phyloP scores from a whole-genome alignment of 768 basidiomycete genomes.

The Boletus rubropictus region DNA sequence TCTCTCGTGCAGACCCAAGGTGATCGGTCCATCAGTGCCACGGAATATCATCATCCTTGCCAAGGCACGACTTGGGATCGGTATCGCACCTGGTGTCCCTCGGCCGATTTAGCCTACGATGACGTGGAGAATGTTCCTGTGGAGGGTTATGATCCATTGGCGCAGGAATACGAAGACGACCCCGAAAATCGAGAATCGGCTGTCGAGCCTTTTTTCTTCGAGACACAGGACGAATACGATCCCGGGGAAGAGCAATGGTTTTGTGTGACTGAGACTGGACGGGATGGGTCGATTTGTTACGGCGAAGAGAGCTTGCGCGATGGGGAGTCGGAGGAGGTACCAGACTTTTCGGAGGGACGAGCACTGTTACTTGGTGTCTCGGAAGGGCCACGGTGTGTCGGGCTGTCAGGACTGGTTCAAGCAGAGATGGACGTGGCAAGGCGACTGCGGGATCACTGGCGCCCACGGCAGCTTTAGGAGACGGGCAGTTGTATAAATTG shows the following conservation, averaged over 20 bases:
- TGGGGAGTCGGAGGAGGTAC: background rate
- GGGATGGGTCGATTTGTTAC: background rate
- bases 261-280: background rate
- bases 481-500: background rate
- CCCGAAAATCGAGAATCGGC: background rate
- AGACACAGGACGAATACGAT: background rate
- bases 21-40: background rate
- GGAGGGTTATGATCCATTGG: conserved; percentile 3
- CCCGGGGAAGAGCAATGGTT: background rate
- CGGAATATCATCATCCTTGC: background rate
- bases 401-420: conserved; percentile 31
- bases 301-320: background rate
- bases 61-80: conserved; percentile 1
- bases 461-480: conserved; percentile 48
- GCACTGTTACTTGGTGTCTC: conserved; percentile 42
- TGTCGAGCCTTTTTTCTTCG: background rate
- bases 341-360: conserved; percentile 48
- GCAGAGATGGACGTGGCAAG: conserved; percentile 61
- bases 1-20: background rate
- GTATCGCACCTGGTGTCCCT: background rate
- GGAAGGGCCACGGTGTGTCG: conserved; percentile 6
- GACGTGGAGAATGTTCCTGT: background rate
- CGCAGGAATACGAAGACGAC: conserved; percentile 1
- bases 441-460: conserved; percentile 57
- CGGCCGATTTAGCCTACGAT: background rate